phyloP scores from a whole-genome alignment of 345 rosid species.

The Trapa incisa region DNA sequence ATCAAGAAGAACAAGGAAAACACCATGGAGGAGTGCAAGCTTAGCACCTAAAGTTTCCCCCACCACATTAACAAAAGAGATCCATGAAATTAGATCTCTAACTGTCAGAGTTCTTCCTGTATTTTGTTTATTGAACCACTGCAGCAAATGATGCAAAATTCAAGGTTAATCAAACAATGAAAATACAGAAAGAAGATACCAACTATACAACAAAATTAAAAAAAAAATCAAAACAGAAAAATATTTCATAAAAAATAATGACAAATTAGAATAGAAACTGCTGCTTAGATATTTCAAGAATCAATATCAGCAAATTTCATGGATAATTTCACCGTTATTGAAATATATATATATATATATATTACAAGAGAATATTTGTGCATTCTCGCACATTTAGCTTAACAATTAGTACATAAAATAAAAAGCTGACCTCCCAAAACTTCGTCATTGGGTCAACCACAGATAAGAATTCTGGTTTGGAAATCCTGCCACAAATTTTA shows the following conservation, averaged over 20 bases:
- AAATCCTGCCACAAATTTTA: conserved; percentile 28
- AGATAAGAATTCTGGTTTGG: conserved; percentile 24
- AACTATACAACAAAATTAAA: neutral
- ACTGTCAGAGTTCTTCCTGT: conserved; percentile 71
- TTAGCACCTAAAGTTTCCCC: conserved; percentile 43
- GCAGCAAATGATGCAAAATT: conserved; percentile 13
- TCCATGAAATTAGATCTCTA: conserved; percentile 92
- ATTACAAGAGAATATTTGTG: neutral
- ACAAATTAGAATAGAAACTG: neutral
- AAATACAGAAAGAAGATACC: neutral
- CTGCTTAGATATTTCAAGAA: neutral
- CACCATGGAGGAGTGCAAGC: conserved; percentile 68
- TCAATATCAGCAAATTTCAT: neutral
- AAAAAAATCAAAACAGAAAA: neutral
- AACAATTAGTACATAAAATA: too few species aligned
- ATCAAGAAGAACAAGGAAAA: conserved; percentile 86
- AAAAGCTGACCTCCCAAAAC: conserved; percentile 54
- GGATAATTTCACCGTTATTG: neutral
- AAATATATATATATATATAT: neutral
- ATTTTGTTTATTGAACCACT: conserved; percentile 76
- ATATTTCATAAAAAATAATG: neutral
- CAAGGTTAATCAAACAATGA: neutral
- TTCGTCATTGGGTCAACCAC: conserved; percentile 51
- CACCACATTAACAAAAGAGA: conserved; percentile 48
- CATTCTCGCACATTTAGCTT: neutral